A percentile compares a stretch with the other conserved stretches of the same genome.
phyloP scores from a whole-genome alignment of 805 yeast genomes.

The Kregervanrija fluxuum region DNA sequence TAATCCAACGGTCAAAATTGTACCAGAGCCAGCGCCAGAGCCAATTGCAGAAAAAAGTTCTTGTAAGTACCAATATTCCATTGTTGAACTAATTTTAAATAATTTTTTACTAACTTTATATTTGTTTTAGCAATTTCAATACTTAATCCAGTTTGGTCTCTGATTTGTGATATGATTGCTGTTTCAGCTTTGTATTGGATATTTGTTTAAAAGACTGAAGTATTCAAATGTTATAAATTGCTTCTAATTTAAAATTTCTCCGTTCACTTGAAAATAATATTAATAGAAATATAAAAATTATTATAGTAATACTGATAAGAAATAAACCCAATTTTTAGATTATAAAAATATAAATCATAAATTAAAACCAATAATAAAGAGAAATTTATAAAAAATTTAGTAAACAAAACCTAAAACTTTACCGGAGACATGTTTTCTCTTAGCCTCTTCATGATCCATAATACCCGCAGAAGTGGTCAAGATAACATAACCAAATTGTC shows the following conservation, averaged over 20 bases:
- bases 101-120: background rate
- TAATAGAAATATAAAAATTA: too few relatives aligned
- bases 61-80: slow-evolving; percentile 3
- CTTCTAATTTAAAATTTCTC: too few relatives aligned
- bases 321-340: too few relatives aligned
- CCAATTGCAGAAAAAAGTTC: slow-evolving; percentile 11
- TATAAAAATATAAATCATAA: background rate
- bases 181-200: slow-evolving; percentile 5
- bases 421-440: slow-evolving; percentile 99
- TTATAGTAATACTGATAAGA: too few relatives aligned
- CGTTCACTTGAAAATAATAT: too few relatives aligned
- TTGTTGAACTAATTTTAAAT: background rate
- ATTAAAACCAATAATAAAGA: background rate
- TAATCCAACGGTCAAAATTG: slow-evolving; percentile 18
- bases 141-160: slow-evolving; percentile 3
- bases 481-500: slow-evolving; percentile 98
- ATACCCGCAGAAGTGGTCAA: slow-evolving; percentile 99
- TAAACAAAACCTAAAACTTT: slow-evolving; percentile 97
- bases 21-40: slow-evolving; percentile 24
- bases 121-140: slow-evolving; percentile 2
- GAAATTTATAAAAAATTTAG: slow-evolving; percentile 34
- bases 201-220: background rate
- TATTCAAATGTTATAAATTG: too few relatives aligned
- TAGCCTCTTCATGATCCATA: slow-evolving; percentile 99
- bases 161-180: slow-evolving; percentile 3